These are phyloP conservation scores for Cutaneotrichosporon spelunceum DNA, from an alignment of 1,284 basidiomycete genomes.

Conservation along the genomic window DNA sequence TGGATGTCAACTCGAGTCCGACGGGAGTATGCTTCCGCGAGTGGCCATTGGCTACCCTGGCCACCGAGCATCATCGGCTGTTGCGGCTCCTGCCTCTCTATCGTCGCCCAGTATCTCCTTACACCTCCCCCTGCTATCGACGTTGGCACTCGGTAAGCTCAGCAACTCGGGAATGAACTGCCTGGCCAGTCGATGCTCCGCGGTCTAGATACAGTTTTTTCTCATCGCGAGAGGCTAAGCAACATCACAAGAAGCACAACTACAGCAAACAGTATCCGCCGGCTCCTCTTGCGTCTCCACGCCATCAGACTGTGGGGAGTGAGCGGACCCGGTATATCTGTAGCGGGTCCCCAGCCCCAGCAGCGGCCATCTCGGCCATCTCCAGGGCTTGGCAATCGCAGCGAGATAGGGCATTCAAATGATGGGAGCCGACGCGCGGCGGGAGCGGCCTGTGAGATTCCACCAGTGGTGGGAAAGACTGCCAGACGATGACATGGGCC, in stretches of 20 bases:
- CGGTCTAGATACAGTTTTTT: slow-evolving; percentile 1
- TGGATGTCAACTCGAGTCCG: neutral
- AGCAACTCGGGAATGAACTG: too few relatives aligned
- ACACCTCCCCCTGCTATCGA: too few relatives aligned
- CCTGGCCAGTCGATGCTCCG: neutral
- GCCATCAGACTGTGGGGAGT: neutral
- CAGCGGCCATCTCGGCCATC: neutral
- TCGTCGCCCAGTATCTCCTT: neutral
- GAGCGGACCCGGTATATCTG: neutral
- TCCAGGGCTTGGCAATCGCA: neutral
- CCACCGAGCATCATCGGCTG: too few relatives aligned
- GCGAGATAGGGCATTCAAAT: neutral
- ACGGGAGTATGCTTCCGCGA: neutral
- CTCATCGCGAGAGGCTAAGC: slow-evolving; percentile 5
- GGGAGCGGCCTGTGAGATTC: neutral
- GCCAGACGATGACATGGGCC: neutral
- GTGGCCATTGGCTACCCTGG: neutral
- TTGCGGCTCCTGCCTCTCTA: too few relatives aligned
- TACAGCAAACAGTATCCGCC: neutral
- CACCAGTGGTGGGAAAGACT: slow-evolving; percentile 7
- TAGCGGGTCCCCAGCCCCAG: neutral
- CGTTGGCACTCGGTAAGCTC: too few relatives aligned
- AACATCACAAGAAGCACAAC: neutral
- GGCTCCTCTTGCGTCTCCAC: slow-evolving; percentile 3
- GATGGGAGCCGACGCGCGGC: neutral